These are phyloP conservation scores for Diaporthe ampelina DNA, from an alignment of 2,329 filamentous ascomycete genomes.

Conservation along the genomic window DNA sequence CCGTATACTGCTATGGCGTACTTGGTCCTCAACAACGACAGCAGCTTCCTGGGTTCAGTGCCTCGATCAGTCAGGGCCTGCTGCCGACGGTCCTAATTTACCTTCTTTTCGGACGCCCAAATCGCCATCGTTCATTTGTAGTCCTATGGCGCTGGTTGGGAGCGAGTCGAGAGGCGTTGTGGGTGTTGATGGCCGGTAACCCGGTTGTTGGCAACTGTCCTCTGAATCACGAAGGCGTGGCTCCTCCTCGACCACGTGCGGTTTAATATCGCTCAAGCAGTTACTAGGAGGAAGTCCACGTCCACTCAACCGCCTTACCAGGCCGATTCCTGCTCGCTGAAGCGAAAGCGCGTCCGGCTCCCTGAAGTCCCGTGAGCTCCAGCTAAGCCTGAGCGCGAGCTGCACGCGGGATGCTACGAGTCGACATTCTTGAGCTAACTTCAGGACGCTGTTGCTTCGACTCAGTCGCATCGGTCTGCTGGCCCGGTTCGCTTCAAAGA, in stretches of 20 bases:
- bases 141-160: background rate
- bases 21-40: background rate
- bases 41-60: background rate
- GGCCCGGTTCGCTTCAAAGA: no score
- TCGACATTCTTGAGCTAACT: no score
- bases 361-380: constrained; percentile 66
- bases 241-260: constrained; percentile 16
- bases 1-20: background rate
- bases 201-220: background rate
- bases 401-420: no score
- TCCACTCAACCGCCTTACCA: constrained; percentile 43
- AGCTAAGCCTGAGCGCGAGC: no score
- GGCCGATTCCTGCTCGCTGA: constrained; percentile 47
- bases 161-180: background rate
- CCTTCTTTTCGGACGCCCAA: background rate
- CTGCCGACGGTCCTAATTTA: background rate
- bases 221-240: background rate
- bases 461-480: no score
- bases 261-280: background rate
- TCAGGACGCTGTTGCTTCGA: no score
- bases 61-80: background rate
- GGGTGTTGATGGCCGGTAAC: background rate
- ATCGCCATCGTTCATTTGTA: background rate
- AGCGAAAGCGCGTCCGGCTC: constrained; percentile 51
- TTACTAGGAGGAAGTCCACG: background rate